Conservation (phyloP, 1,139 yeast species). For the Zygosaccharomyces pseudobailii region DNA sequence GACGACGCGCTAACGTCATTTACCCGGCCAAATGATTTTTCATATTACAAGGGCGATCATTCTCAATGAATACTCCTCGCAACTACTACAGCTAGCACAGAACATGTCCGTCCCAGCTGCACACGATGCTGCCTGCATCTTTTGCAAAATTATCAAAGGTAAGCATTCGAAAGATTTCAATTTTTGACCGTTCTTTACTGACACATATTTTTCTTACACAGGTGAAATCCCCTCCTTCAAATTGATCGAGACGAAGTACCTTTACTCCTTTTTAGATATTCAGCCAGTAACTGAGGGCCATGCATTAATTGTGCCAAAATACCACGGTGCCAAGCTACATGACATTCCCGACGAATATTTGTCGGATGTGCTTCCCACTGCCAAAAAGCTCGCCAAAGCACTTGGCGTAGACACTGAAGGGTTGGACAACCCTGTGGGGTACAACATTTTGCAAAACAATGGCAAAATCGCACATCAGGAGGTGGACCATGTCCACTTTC, state of each 20-base stretch:
- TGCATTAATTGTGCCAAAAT: conserved; percentile 81
- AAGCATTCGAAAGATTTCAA: conserved; percentile 22
- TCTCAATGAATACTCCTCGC: too few relatives aligned
- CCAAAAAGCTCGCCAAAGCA: conserved; percentile 76
- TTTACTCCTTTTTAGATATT: conserved; percentile 84
- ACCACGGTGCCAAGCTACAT: conserved; percentile 87
- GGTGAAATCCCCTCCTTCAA: conserved; percentile 89
- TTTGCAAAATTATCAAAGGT: conserved; percentile 88
- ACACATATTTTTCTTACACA: conserved; percentile 15
- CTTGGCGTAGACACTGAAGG: conserved; percentile 56
- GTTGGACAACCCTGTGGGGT: conserved; percentile 69
- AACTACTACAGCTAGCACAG: not conserved
- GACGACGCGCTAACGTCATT: not conserved
- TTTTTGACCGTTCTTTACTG: not conserved
- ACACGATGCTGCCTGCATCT: conserved; percentile 60
- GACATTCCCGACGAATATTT: conserved; percentile 85
- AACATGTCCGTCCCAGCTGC: conserved; percentile 16
- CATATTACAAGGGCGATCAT: not conserved
- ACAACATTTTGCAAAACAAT: conserved; percentile 85
- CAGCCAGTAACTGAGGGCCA: conserved; percentile 88
- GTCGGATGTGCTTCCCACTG: conserved; percentile 77
- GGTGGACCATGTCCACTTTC: conserved; percentile 95
- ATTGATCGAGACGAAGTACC: conserved; percentile 71
- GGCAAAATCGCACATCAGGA: conserved; percentile 91
- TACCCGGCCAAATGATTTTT: not conserved